A percentile compares a stretch with the other conserved stretches of the same genome.
These are phyloP conservation scores for Penicillium hordei DNA, from an alignment of 2,329 filamentous ascomycete species.

Conservation along the genomic window DNA sequence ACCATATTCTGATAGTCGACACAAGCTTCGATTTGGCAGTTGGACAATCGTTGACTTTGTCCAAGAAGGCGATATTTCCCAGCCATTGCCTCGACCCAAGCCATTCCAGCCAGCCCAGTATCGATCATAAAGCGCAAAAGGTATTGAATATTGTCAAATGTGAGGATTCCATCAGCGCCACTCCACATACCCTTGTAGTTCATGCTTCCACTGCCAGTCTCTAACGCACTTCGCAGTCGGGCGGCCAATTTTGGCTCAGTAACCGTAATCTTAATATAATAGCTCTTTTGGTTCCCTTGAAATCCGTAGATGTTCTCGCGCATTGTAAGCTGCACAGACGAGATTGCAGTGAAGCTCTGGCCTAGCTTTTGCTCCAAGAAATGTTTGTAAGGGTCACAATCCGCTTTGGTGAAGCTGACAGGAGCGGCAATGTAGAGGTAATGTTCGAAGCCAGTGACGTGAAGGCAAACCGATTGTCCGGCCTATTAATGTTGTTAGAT, in stretches of 20 bases:
- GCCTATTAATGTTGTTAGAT: slow-evolving; percentile 38
- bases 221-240: slow-evolving; percentile 72
- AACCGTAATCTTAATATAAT: slow-evolving; percentile 90
- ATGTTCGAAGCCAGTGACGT: slow-evolving; percentile 93
- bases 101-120: slow-evolving; percentile 91
- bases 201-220: slow-evolving; percentile 61
- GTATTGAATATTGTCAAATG: slow-evolving; percentile 95
- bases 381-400: slow-evolving; percentile 74
- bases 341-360: slow-evolving; percentile 70
- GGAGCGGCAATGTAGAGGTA: slow-evolving; percentile 94
- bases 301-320: slow-evolving; percentile 92
- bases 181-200: slow-evolving; percentile 95
- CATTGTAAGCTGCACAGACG: slow-evolving; percentile 78
- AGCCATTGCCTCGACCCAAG: slow-evolving; percentile 86
- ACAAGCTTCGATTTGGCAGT: slow-evolving; percentile 92
- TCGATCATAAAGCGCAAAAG: slow-evolving; percentile 97
- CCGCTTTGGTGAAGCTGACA: slow-evolving; percentile 71
- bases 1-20: slow-evolving; percentile 81
- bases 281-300: slow-evolving; percentile 86
- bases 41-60: slow-evolving; percentile 71
- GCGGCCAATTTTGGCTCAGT: slow-evolving; percentile 83
- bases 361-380: slow-evolving; percentile 78
- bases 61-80: slow-evolving; percentile 71
- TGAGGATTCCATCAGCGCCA: slow-evolving; percentile 70
- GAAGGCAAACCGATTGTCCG: slow-evolving; percentile 89